Percentiles rank a stretch among this genome's conserved stretches.
Evolutionary conservation across 1,139 yeast species (phyloP).

Genomic region (Geotrichum carabidarum): DNA sequence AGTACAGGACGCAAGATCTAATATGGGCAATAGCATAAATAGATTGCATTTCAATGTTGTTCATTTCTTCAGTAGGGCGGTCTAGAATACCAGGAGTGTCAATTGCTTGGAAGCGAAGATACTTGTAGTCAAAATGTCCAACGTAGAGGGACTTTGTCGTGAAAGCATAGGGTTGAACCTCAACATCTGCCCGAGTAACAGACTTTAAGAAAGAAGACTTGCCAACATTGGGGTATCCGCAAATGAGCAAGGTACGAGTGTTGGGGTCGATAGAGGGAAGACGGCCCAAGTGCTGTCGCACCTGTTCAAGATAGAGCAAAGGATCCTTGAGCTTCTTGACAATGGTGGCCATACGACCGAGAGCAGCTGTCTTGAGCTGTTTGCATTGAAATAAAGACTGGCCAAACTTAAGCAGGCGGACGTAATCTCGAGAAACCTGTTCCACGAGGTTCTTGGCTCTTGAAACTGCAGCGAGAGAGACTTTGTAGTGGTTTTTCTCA

Average conservation of each 20-base stretch:
- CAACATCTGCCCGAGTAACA: conserved; percentile 97
- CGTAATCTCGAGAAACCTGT: conserved; percentile 93
- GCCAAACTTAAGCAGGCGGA: conserved; percentile 88
- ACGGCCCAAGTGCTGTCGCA: conserved; percentile 98
- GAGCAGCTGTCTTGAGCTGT: conserved; percentile 95
- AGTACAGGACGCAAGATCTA: conserved; percentile 91
- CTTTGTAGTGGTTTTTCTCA: conserved; percentile 96
- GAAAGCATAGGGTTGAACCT: conserved; percentile 98
- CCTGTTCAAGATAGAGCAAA: conserved; percentile 88
- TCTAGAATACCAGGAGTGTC: conserved; percentile 99
- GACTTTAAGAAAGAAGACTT: conserved; percentile 90
- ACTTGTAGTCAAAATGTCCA: conserved; percentile 97
- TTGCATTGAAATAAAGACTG: conserved; percentile 97
- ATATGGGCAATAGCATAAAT: conserved; percentile 97
- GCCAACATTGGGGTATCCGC: conserved; percentile 99
- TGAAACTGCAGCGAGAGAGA: conserved; percentile 91
- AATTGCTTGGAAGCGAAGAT: conserved; percentile 94
- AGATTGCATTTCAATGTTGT: conserved; percentile 94
- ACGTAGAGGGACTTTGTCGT: conserved; percentile 93
- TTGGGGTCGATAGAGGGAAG: conserved; percentile 97
- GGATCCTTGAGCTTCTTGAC: conserved; percentile 93
- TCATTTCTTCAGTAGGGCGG: conserved; percentile 99
- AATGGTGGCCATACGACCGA: conserved; percentile 99
- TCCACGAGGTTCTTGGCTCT: conserved; percentile 91
- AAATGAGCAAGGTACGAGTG: conserved; percentile 91